A percentile compares a stretch with the other conserved stretches of the same genome.
Evolutionary conservation across 805 yeast species (phyloP).

Genomic region (Saccharomyces mikatae): DNA sequence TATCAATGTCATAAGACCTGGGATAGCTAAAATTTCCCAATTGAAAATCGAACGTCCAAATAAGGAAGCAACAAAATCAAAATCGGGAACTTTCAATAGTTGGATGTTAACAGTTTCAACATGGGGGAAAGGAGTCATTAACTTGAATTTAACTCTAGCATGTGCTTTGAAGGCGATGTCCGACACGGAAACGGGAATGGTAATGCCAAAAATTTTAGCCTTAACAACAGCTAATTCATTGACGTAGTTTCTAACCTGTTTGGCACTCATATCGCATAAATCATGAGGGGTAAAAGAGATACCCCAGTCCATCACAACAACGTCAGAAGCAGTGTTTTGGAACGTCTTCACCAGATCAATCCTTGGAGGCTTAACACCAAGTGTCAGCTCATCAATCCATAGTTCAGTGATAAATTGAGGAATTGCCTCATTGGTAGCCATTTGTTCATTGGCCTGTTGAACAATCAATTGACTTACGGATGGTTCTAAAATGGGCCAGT

Average conservation of each 20-base stretch:
- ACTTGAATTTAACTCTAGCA: constrained; percentile 74
- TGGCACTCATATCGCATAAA: constrained; percentile 70
- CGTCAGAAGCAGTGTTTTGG: constrained; percentile 82
- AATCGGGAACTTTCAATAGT: constrained; percentile 74
- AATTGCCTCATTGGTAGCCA: constrained; percentile 61
- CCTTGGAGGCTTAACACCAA: constrained; percentile 94
- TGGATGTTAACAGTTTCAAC: constrained; percentile 84
- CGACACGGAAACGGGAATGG: constrained; percentile 72
- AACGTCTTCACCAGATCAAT: constrained; percentile 84
- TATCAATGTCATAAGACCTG: constrained; percentile 78
- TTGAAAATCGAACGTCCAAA: constrained; percentile 78
- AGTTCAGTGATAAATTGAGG: constrained; percentile 80
- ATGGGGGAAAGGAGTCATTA: constrained; percentile 90
- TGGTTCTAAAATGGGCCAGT: constrained; percentile 90
- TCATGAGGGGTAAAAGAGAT: constrained; percentile 90
- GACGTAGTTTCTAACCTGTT: constrained; percentile 76
- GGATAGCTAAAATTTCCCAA: constrained; percentile 79
- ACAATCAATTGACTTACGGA: constrained; percentile 76
- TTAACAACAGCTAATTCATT: constrained; percentile 76
- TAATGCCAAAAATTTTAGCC: constrained; percentile 72
- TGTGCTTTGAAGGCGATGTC: constrained; percentile 69
- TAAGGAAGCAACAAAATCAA: constrained; percentile 70
- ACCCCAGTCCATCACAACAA: constrained; percentile 97
- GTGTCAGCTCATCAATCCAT: constrained; percentile 82
- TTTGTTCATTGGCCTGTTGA: constrained; percentile 73